These are phyloP conservation scores for Eucalyptus curtisii DNA, from an alignment of 345 rosid genomes.

Conservation along the genomic window DNA sequence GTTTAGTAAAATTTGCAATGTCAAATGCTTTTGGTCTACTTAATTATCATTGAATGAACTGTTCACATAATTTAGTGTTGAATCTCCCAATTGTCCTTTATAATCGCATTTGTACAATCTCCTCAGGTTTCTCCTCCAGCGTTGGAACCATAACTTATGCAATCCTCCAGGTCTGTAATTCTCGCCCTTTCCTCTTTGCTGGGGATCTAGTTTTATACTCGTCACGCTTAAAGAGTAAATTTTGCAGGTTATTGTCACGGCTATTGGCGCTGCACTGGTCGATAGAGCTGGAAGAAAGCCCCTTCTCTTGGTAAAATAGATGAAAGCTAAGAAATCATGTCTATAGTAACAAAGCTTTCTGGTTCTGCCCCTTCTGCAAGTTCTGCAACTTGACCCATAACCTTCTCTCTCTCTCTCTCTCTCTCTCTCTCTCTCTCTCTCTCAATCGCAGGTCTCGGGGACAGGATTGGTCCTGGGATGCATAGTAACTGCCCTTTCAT, in stretches of 20 bases:
- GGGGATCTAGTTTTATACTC: not conserved
- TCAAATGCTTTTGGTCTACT: not conserved
- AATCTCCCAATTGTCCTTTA: not conserved
- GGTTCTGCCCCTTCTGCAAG: not conserved
- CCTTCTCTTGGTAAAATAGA: constrained; percentile 42
- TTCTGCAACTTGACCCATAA: not conserved
- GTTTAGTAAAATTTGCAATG: not conserved
- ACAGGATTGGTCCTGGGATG: constrained; percentile 63
- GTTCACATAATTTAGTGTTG: not conserved
- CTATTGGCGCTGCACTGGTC: constrained; percentile 41
- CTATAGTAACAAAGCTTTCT: not conserved
- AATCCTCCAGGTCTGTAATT: constrained; percentile 56
- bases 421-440: not conserved
- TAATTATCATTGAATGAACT: not conserved
- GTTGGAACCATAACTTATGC: constrained; percentile 77
- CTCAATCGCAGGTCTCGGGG: constrained; percentile 44
- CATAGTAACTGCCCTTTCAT: constrained; percentile 40
- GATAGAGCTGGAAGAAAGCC: constrained; percentile 94
- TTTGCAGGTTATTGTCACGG: constrained; percentile 65
- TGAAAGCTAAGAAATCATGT: not conserved
- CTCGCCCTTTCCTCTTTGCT: not conserved
- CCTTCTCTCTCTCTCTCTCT: not conserved
- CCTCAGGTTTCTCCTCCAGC: constrained; percentile 53
- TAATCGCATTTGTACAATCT: not conserved
- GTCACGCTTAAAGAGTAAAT: not conserved